Base-by-base conservation (phyloP, 768 basidiomycete species). In the Mycena vitilis region DNA sequence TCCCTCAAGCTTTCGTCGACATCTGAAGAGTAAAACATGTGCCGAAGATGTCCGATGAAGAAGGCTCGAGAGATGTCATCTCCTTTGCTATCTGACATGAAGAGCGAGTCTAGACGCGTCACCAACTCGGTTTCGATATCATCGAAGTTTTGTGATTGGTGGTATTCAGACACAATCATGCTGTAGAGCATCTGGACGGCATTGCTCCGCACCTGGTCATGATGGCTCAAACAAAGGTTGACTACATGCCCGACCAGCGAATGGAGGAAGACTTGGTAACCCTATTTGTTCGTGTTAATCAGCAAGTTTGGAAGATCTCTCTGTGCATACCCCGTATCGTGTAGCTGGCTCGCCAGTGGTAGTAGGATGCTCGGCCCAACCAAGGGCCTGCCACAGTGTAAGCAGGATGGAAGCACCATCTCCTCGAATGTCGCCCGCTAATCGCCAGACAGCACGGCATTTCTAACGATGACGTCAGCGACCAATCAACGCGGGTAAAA, bases 371-470 rank as follows among this genome's bases (percentile, higher is more conserved):
- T 92, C 89, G 8, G 89, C 87, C 87, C 91, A 92, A 5, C 91
- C 94, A 23, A 99, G 84, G 2, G 93, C 89, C 73, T 93, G 88
- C 97, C 97, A 99, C 7, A 96, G 81, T 38, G 85, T 88, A 18
- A 92, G 79, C 52, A 98, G 78, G 63, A 97, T 89, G 8, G 87
- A 82, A 2, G 95, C 92, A 18, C 95, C 96, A 77, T 97, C 94
- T 12, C 95, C 96, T 25, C 97, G 89, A 74, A 98, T 89, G 80
- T 99, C 97, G 34, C 96, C 96, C 7, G 94, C 95, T n/a, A 98
- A 87, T 44, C 95, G 88, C 96, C 96, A 98, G 12, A 96, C 94
- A 4, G 96, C 94, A 49, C 96, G 90, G 48, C 95, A 93, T 90
- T 95, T 95, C 94, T 98, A 65, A 60, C 58, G 47, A 38, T 70